These are phyloP conservation scores for Sphaerulina vaccinii DNA, from an alignment of 2,329 filamentous ascomycete genomes.

Conservation along the genomic window DNA sequence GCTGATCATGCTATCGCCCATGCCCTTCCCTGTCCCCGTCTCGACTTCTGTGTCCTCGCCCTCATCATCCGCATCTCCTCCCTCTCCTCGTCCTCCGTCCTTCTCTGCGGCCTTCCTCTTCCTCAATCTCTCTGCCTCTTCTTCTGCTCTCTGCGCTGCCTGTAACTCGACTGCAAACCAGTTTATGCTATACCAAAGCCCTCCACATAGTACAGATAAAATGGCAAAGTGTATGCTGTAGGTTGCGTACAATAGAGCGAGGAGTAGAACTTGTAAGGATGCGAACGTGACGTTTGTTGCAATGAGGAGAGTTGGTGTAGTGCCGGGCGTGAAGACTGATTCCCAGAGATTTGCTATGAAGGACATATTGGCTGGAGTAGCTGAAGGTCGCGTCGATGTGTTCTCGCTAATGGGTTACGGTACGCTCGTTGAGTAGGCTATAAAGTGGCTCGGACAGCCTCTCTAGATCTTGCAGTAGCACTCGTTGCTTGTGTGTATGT, in stretches of 20 bases:
- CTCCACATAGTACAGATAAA: conserved; percentile 73
- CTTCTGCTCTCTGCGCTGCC: conserved; percentile 48
- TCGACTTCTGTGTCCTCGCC: conserved; percentile 24
- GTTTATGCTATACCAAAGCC: conserved; percentile 92
- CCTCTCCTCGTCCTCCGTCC: conserved; percentile 42
- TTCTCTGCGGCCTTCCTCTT: conserved; percentile 37
- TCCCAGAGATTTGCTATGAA: conserved; percentile 79
- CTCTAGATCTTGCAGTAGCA: too few relatives aligned
- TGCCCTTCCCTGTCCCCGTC: conserved; percentile 19
- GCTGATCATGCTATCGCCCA: conserved; percentile 14
- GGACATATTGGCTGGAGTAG: conserved; percentile 37
- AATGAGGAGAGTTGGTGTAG: conserved; percentile 81
- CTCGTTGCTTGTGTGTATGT: too few relatives aligned
- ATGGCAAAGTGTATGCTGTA: conserved; percentile 85
- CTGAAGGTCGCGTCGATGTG: not conserved
- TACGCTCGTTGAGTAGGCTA: too few relatives aligned
- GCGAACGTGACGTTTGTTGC: conserved; percentile 91
- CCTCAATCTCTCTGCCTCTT: conserved; percentile 50
- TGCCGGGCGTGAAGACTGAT: conserved; percentile 89
- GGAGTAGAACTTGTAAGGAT: conserved; percentile 75
- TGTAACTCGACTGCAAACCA: conserved; percentile 79
- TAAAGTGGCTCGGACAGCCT: too few relatives aligned
- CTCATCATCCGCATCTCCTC: conserved; percentile 47
- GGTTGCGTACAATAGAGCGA: conserved; percentile 73
- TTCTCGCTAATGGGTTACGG: too few relatives aligned